These are phyloP conservation scores for Chlorociboria aeruginascens DNA, from an alignment of 495 filamentous ascomycete species.

Conservation along the genomic window DNA sequence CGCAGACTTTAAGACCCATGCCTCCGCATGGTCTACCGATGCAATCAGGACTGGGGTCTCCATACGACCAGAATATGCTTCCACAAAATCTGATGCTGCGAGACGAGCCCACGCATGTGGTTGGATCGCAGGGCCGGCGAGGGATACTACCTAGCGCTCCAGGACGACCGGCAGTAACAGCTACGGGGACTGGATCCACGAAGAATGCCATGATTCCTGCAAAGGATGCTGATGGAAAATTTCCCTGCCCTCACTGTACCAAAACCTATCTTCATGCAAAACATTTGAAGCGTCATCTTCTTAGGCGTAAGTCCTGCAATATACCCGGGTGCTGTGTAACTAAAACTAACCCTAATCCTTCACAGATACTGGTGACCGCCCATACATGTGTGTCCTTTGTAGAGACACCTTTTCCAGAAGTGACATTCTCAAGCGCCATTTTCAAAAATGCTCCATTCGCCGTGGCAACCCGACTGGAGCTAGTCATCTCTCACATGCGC, in stretches of 20 bases:
- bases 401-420: slow-evolving; percentile 97
- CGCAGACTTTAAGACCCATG: slow-evolving; percentile 44
- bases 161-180: slow-evolving; percentile 56
- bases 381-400: slow-evolving; percentile 93
- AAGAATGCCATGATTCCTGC: slow-evolving; percentile 72
- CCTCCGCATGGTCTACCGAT: slow-evolving; percentile 43
- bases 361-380: slow-evolving; percentile 86
- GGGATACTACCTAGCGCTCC: slow-evolving; percentile 86
- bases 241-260: slow-evolving; percentile 90
- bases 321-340: slow-evolving; percentile 1
- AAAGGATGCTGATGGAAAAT: slow-evolving; percentile 95
- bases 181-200: slow-evolving; percentile 45
- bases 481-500: slow-evolving; percentile 83
- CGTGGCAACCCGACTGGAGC: slow-evolving; percentile 88
- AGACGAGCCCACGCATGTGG: slow-evolving; percentile 72
- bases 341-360: slow-evolving; percentile 17
- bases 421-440: slow-evolving; percentile 97
- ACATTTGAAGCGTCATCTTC: slow-evolving; percentile 89
- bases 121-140: slow-evolving; percentile 80
- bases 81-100: slow-evolving; percentile 16
- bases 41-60: slow-evolving; percentile 35
- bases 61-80: slow-evolving; percentile 32
- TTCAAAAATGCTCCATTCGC: slow-evolving; percentile 93
- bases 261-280: slow-evolving; percentile 97
- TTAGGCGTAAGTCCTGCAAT: slow-evolving; percentile 66